Base-by-base conservation (phyloP, 768 basidiomycete genomes). In the Mycena latifolia region DNA sequence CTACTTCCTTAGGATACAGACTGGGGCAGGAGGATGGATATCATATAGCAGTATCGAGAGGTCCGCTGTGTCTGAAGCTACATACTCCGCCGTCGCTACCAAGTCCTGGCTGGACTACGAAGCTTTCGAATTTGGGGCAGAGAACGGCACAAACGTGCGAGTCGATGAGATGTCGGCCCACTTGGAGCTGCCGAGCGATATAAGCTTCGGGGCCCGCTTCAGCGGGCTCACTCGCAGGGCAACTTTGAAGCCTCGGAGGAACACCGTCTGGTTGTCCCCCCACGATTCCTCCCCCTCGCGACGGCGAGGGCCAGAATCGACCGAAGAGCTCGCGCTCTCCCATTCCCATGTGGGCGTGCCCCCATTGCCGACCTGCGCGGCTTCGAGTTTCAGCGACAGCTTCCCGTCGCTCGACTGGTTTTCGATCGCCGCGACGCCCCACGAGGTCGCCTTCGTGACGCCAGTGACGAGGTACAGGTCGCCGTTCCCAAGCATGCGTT, bases 231-330 rank as follows among this genome's bases (percentile, higher is more conserved):
- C 2, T 14, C 46, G 24, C n/a, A 65, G 10, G 1, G 50, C 43
- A 25, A 70, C 56, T 22, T 70, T 70, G 51, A 57, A 70, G n/a
- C 69, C 69, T 7, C 65, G 58, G 4, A 70, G 11, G 31, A 70
- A 70, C 9, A 70, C 54, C 1, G 53, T 56, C 41, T 70, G 69
- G 47, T 70, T 70, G 29, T 66, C 41, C 5, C 12, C 4, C 53
- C 56, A 55, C 15, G n/a, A 22, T 28, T 58, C 54, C 37, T 67
- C 52, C 31, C 48, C 52, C 9, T 27, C 12, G 25, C 35, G 28
- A 18, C 29, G 31, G 10, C 28, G 9, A 2, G 62, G 62, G 25
- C 47, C 55, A 20, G 53, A 55, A 28, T 55, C 14, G 15, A 43
- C 52, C 14, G 31, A 57, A 0, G 66, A 59, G 27, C 29, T 48